Conservation (phyloP, 495 filamentous ascomycete species). For the Paragyromitra xinjiangensis region DNA sequence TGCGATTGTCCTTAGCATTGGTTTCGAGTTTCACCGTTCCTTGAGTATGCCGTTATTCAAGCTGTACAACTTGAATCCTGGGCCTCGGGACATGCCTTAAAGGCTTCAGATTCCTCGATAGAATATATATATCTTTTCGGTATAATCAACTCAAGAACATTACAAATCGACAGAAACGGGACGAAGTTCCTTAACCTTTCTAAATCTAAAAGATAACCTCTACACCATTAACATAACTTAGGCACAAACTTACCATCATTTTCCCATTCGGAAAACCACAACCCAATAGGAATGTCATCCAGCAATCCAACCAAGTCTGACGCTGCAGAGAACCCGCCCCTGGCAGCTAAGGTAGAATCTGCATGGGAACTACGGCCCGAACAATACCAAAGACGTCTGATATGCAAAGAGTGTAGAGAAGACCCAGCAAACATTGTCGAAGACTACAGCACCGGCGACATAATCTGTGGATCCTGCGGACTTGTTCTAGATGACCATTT, state of each 20-base stretch:
- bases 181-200: neutral
- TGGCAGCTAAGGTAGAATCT: too few relatives aligned
- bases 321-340: neutral
- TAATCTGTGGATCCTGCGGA: conserved; percentile 87
- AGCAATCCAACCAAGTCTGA: neutral
- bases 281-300: neutral
- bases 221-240: too few relatives aligned
- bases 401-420: conserved; percentile 89
- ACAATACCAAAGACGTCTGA: neutral
- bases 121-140: neutral
- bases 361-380: neutral
- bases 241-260: too few relatives aligned
- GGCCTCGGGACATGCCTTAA: neutral
- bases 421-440: conserved; percentile 85
- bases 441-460: conserved; percentile 85
- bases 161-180: neutral
- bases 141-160: neutral
- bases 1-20: too few relatives aligned
- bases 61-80: neutral
- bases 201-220: neutral
- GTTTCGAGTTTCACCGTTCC: neutral
- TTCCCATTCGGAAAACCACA: neutral
- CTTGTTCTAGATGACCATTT: conserved; percentile 83
- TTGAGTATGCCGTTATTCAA: neutral
- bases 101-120: neutral